Percentiles rank a stretch among this genome's conserved stretches.
phyloP scores from a whole-genome alignment of 1,284 basidiomycete genomes.

The Gymnopus androsaceus region DNA sequence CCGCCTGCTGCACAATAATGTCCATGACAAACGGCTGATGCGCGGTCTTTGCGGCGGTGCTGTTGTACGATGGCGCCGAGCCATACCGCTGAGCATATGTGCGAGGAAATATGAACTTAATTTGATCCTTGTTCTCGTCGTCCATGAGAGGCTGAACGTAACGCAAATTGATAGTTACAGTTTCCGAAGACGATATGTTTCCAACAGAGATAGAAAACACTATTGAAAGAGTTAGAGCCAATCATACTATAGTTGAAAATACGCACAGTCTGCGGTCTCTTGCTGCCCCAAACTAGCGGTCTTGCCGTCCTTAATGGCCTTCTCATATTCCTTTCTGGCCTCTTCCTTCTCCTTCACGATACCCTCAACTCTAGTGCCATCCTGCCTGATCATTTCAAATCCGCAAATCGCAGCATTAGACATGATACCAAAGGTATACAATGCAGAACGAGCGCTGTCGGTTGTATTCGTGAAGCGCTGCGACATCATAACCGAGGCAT shows the following conservation, averaged over 20 bases:
- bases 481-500: neutral
- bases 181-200: slow-evolving; percentile 10
- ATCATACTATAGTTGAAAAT: neutral
- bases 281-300: neutral
- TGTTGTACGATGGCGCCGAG: slow-evolving; percentile 1
- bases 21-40: slow-evolving; percentile 7
- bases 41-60: neutral
- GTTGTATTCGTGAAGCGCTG: neutral
- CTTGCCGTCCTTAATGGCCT: neutral
- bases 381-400: slow-evolving; percentile 1
- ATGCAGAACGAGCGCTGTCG: neutral
- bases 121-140: slow-evolving; percentile 14
- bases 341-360: slow-evolving; percentile 1
- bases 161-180: slow-evolving; percentile 11
- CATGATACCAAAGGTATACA: neutral
- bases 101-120: slow-evolving; percentile 13
- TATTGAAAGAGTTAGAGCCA: neutral
- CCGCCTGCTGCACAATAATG: slow-evolving; percentile 8
- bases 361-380: slow-evolving; percentile 2
- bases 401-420: neutral
- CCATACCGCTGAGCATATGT: slow-evolving; percentile 16
- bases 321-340: neutral
- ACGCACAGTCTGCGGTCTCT: neutral
- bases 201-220: slow-evolving; percentile 15
- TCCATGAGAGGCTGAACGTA: slow-evolving; percentile 15